Conservation (phyloP, 2,329 filamentous ascomycete genomes). For the Tolypocladium guangdongense region DNA sequence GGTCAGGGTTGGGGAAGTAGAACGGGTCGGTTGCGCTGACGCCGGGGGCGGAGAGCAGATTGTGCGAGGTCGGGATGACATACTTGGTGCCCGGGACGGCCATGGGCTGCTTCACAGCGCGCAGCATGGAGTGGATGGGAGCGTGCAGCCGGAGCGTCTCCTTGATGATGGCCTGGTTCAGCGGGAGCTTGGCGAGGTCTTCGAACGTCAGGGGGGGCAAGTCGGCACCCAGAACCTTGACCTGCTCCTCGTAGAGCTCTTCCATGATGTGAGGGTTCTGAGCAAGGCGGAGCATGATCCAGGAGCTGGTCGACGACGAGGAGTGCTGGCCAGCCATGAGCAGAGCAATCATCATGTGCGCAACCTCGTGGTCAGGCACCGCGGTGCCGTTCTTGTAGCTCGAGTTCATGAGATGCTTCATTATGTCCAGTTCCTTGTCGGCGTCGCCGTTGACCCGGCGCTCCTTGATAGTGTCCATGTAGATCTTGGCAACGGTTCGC, state of each 20-base stretch:
- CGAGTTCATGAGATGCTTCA: slow-evolving; percentile 81
- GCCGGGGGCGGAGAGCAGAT: slow-evolving; percentile 74
- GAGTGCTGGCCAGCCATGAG: slow-evolving; percentile 90
- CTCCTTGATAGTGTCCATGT: slow-evolving; percentile 70
- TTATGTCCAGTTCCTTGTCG: slow-evolving; percentile 60
- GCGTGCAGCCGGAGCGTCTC: slow-evolving; percentile 86
- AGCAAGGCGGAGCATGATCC: slow-evolving; percentile 76
- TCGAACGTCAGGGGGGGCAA: slow-evolving; percentile 69
- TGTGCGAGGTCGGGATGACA: slow-evolving; percentile 69
- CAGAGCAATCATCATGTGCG: slow-evolving; percentile 89
- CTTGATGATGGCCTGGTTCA: slow-evolving; percentile 78
- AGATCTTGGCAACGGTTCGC: slow-evolving; percentile 68
- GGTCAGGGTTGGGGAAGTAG: slow-evolving; percentile 71
- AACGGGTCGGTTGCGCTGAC: slow-evolving; percentile 61
- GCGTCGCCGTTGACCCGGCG: slow-evolving; percentile 44
- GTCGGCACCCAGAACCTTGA: slow-evolving; percentile 59
- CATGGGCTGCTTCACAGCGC: slow-evolving; percentile 83
- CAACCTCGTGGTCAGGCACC: slow-evolving; percentile 75
- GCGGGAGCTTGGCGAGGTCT: slow-evolving; percentile 63
- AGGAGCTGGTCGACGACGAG: slow-evolving; percentile 71
- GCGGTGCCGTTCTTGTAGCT: slow-evolving; percentile 71
- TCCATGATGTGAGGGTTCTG: slow-evolving; percentile 67
- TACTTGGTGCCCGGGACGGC: slow-evolving; percentile 72
- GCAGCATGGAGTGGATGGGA: slow-evolving; percentile 91
- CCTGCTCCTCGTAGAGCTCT: slow-evolving; percentile 75